Conservation (phyloP, 2,329 filamentous ascomycete genomes). For the Aspergillus fumigatus region DNA sequence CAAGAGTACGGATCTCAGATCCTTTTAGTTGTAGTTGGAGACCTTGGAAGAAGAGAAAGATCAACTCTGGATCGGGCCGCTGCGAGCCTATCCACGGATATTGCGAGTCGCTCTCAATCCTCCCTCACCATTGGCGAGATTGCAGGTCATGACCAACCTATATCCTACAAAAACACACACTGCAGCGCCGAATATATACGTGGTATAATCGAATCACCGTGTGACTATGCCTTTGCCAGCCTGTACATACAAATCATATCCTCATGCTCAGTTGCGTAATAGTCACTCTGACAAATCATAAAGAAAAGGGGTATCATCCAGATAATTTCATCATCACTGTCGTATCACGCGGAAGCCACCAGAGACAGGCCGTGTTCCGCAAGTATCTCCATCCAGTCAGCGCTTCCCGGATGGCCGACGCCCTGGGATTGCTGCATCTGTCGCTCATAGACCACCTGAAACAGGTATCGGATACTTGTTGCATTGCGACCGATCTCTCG, state of each 20-base stretch:
- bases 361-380: slow-evolving; percentile 43
- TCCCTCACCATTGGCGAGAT: neutral
- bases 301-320: slow-evolving; percentile 15
- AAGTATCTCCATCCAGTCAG: slow-evolving; percentile 50
- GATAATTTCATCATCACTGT: slow-evolving; percentile 2
- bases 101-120: neutral
- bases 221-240: neutral
- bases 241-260: neutral
- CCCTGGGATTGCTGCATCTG: slow-evolving; percentile 41
- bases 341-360: slow-evolving; percentile 49
- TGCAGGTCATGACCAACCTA: neutral
- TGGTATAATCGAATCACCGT: neutral
- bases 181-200: neutral
- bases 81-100: slow-evolving; percentile 1
- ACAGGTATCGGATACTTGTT: slow-evolving; percentile 40
- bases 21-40: no score
- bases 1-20: no score
- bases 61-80: slow-evolving; percentile 4
- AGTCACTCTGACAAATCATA: neutral
- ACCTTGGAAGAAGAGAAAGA: neutral
- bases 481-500: slow-evolving; percentile 48
- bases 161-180: neutral
- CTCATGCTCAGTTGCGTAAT: neutral
- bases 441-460: slow-evolving; percentile 47
- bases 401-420: slow-evolving; percentile 39